phyloP scores from a whole-genome alignment of 306 rosid species.

The Castanospermum australe region DNA sequence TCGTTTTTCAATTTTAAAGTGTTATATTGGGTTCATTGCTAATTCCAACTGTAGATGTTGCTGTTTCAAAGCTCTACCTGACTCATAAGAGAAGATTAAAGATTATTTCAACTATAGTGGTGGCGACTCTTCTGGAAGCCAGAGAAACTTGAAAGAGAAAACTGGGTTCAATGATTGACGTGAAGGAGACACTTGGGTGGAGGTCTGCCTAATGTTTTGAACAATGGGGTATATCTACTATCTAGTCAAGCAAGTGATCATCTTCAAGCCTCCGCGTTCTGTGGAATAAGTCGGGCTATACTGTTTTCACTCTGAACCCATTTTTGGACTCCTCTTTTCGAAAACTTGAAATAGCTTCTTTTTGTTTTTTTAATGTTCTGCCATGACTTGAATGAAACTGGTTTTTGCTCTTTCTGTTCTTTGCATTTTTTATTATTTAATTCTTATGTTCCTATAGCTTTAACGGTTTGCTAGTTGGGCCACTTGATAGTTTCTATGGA shows the following conservation, averaged over 20 bases:
- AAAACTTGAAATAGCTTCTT: background rate
- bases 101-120: background rate
- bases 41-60: background rate
- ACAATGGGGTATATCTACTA: background rate
- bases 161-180: constrained; percentile 34
- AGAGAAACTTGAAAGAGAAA: background rate
- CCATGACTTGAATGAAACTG: background rate
- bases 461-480: background rate
- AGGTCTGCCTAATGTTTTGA: constrained; percentile 47
- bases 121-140: background rate
- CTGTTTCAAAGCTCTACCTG: background rate
- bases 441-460: background rate
- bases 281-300: background rate
- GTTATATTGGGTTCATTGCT: background rate
- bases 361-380: background rate
- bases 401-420: background rate
- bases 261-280: constrained; percentile 29
- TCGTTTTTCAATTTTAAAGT: background rate
- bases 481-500: background rate
- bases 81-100: constrained; percentile 22
- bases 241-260: constrained; percentile 22
- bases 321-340: background rate
- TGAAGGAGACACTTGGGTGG: constrained; percentile 26
- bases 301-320: constrained; percentile 29
- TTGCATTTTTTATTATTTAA: background rate